These are phyloP conservation scores for Suillus subalutaceus DNA, from an alignment of 768 basidiomycete genomes.

Conservation along the genomic window DNA sequence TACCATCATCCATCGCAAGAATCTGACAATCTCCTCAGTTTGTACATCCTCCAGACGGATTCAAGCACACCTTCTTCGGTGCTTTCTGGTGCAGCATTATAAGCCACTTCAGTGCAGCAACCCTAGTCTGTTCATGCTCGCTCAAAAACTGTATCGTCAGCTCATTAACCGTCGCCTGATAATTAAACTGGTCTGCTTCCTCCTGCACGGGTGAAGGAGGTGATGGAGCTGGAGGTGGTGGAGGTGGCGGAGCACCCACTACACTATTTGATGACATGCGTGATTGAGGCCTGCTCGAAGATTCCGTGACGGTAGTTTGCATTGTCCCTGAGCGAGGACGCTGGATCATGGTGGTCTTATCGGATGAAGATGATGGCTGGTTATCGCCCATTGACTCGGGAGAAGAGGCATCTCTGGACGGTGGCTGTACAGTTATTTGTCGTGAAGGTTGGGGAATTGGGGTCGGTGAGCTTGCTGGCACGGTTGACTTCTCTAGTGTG, in stretches of 20 bases:
- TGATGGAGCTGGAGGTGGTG: conserved; percentile 31
- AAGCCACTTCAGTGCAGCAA: conserved; percentile 96
- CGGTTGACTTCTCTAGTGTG: conserved; percentile 36
- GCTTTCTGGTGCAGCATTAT: conserved; percentile 99
- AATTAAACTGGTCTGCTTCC: conserved; percentile 83
- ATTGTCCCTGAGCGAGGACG: conserved; percentile 30
- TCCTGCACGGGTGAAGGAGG: conserved; percentile 38
- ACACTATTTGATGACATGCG: conserved; percentile 53
- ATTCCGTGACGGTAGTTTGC: conserved; percentile 31
- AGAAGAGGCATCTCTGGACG: conserved; percentile 50
- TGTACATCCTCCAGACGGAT: not conserved
- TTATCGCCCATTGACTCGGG: conserved; percentile 47
- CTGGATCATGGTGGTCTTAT: conserved; percentile 39
- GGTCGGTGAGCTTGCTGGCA: conserved; percentile 57
- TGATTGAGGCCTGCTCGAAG: conserved; percentile 63
- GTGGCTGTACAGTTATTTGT: conserved; percentile 50
- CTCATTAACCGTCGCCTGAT: conserved; percentile 89
- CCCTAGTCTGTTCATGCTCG: conserved; percentile 95
- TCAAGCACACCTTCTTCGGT: conserved; percentile 76
- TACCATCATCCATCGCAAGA: conserved; percentile 93
- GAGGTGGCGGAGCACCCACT: conserved; percentile 37
- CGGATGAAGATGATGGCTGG: conserved; percentile 31
- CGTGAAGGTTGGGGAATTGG: conserved; percentile 50
- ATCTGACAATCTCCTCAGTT: conserved; percentile 54
- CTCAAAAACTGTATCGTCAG: conserved; percentile 93